Evolutionary conservation across 2,329 filamentous ascomycete genomes (phyloP), one percentile per base, ranked within the genome.

Genomic region (Aspergillus sp.): DNA sequence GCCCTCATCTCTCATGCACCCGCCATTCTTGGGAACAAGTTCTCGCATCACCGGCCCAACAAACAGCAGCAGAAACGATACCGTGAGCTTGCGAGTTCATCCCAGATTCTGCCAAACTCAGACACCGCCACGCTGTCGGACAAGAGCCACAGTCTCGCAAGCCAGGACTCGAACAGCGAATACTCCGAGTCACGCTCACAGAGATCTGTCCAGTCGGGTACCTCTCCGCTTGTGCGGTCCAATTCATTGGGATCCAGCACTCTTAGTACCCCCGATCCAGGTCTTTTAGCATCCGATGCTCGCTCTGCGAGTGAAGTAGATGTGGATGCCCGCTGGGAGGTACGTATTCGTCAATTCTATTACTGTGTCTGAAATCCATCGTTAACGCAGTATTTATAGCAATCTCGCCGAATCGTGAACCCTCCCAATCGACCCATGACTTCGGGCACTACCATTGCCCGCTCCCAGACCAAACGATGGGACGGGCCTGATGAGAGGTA

Each of bases 1-100:
- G 94, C 95, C 0, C 83, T 99, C 50, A 96, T 99, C 69, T 95
- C 91, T 1, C 95, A 99, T 72, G 93, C 94, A 0, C 95, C 95
- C 39, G 92, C 95, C 58, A 97, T 99, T 66, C 92, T 99, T 53
- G 92, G 94, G 56, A 99, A 99, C 82, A 99, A 99, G 73, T 91
- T 99, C 77, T 91, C 89, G 54, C 91, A 92, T 71, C 91, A 96
- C 72, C 87, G 92, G 4, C 93, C 94, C 1, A 91, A 82, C 64
- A 90, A 87, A 55, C 88, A 90, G 59, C 90, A 95, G 72, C 88
- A 91, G 70, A 90, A 83, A 70, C 88, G 90, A 63, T 83, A 96
- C 36, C 87, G 93, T 47, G 92, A 97, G 74, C 81, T 96, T 58
- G 92, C 91, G n/a, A 93, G 86, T 59, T 90, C 86, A 68, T 89